Evolutionary conservation across 352 stramenopile species (phyloP).

Genomic region (Phytophthora uliginosa): DNA sequence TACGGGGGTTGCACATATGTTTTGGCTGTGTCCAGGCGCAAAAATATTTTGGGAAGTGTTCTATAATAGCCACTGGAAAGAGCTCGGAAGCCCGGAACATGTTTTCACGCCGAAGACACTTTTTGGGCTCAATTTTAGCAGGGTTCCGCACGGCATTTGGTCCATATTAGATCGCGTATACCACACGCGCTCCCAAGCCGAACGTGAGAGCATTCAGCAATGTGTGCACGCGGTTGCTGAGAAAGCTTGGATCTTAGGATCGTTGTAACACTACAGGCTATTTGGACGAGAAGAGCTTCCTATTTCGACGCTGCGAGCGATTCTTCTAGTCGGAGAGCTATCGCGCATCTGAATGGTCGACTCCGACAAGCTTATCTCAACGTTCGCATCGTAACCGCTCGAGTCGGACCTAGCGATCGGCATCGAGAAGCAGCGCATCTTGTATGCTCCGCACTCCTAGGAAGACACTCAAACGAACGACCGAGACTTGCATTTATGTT

Average conservation of each 20-base stretch:
- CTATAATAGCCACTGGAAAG: not conserved
- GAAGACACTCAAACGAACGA: not conserved
- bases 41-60: not conserved
- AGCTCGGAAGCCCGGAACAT: not conserved
- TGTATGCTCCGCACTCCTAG: not conserved
- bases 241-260: not conserved
- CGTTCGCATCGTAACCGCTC: not conserved
- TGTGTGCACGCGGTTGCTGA: not conserved
- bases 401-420: not conserved
- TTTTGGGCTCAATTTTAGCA: not conserved
- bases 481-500: not conserved
- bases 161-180: not conserved
- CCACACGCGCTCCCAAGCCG: not conserved
- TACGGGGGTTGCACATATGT: not conserved
- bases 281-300: not conserved
- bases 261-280: not conserved
- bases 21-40: not conserved
- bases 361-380: not conserved
- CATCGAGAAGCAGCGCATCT: not conserved
- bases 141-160: not conserved
- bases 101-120: not conserved
- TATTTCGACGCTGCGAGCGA: not conserved
- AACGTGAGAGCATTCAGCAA: not conserved
- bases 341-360: not conserved
- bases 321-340: not conserved